Evolutionary conservation across 2,329 filamentous ascomycete genomes (phyloP).

Genomic region (Aspergillus sp.): DNA sequence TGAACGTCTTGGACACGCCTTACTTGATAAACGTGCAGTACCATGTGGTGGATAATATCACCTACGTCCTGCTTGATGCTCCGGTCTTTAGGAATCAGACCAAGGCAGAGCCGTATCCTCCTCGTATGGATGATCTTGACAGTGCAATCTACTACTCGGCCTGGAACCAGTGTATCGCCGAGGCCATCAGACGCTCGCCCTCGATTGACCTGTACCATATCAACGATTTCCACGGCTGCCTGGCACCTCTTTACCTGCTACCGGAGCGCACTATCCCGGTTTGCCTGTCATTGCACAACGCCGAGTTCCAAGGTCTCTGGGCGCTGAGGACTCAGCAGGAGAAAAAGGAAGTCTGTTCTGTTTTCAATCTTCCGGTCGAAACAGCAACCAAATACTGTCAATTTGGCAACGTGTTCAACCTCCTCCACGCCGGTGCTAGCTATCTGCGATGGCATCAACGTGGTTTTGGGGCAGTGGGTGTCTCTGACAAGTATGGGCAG

Average conservation of each 20-base stretch:
- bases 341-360: slow-evolving; percentile 61
- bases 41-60: slow-evolving; percentile 64
- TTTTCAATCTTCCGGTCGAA: slow-evolving; percentile 61
- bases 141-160: slow-evolving; percentile 68
- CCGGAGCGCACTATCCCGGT: slow-evolving; percentile 59
- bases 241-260: slow-evolving; percentile 66
- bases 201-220: slow-evolving; percentile 63
- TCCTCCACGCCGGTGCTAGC: slow-evolving; percentile 65
- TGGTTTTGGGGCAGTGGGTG: slow-evolving; percentile 67
- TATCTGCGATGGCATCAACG: slow-evolving; percentile 67
- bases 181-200: slow-evolving; percentile 61
- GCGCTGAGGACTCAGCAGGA: slow-evolving; percentile 64
- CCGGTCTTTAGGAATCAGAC: slow-evolving; percentile 66
- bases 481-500: slow-evolving; percentile 69
- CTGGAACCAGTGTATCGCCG: slow-evolving; percentile 69
- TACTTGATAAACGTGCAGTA: slow-evolving; percentile 66
- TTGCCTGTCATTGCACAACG: slow-evolving; percentile 66
- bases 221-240: slow-evolving; percentile 64
- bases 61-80: slow-evolving; percentile 66
- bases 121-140: slow-evolving; percentile 68
- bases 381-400: slow-evolving; percentile 63
- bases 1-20: slow-evolving; percentile 59
- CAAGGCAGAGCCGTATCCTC: slow-evolving; percentile 64
- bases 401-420: slow-evolving; percentile 68
- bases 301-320: slow-evolving; percentile 69